Base-by-base conservation (phyloP, 352 stramenopile genomes). In the Lagenidium sp. region DNA sequence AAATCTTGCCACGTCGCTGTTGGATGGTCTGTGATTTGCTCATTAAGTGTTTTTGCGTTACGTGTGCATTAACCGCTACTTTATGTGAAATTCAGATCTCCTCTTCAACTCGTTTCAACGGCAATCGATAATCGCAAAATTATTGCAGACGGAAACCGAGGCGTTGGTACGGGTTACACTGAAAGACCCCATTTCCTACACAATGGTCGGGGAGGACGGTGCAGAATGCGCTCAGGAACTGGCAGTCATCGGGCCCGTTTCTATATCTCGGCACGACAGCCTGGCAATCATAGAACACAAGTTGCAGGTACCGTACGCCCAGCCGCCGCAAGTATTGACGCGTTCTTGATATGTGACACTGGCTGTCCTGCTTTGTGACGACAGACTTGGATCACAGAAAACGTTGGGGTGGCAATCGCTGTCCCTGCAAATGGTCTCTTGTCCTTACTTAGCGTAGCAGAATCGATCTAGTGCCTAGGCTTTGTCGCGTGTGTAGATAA, bases 241-340 rank as follows among this genome's bases (percentile, higher is more conserved):
- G 2, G 47, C 49, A 24, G 47, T 75, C 1, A 63, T 81, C 11
- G 72, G 66, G 0, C 72, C 68, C 15, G 60, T 85, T 2, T 23
- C 30, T 12, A 51, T 85, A 15, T 81, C 69, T 16, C 59, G 68
- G n/a, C 44, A 55, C 11, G 69, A 85, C 43, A 75, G 53, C 19
- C 58, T 79, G 43, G 59, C 67, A 12, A 44, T 58, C 29, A 80
- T 85, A 62, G 72, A 85, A 36, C 51, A 56, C 36, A 77, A 76
- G 19, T 60, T 82, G 18, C 65, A 80, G 60, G 66, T 79, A 38
- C 18, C n/a, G n/a, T n/a, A n/a, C n/a, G n/a, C n/a, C n/a, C n/a
- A n/a, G n/a, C n/a, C n/a, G n/a, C n/a, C n/a, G n/a, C n/a, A n/a
- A n/a, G n/a, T n/a, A n/a, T n/a, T n/a, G 52, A 15, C 21, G 12